Percentiles rank a stretch among this genome's conserved stretches.
These are phyloP conservation scores for Russula dissimulans DNA, from an alignment of 768 basidiomycete species.

Conservation along the genomic window DNA sequence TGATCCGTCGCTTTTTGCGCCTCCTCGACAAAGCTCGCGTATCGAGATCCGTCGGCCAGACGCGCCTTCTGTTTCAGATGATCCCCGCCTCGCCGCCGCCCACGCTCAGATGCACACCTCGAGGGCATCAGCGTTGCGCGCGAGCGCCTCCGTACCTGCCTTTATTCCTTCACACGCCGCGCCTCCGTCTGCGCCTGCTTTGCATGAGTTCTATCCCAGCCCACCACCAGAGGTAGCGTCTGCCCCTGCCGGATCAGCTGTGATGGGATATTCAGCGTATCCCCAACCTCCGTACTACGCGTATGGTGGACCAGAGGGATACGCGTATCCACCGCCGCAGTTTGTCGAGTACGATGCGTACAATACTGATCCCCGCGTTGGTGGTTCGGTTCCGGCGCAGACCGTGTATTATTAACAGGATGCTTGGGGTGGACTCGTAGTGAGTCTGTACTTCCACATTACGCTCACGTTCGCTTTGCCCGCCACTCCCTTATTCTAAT, in stretches of 20 bases:
- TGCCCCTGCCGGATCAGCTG: conserved; percentile 27
- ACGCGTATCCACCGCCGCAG: conserved; percentile 5
- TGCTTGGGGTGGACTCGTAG: not conserved
- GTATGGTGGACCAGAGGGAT: conserved; percentile 8
- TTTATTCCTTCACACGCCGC: conserved; percentile 7
- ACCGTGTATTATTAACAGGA: conserved; percentile 14
- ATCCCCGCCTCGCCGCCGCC: not conserved
- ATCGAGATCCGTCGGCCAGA: conserved; percentile 65
- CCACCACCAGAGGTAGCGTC: conserved; percentile 20
- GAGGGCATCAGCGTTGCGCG: conserved; percentile 35
- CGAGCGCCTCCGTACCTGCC: conserved; percentile 7
- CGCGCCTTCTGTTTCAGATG: conserved; percentile 18
- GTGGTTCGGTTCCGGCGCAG: not conserved
- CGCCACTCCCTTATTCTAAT: no score
- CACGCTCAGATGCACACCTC: not conserved
- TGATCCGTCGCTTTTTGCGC: conserved; percentile 62
- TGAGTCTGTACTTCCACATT: no score
- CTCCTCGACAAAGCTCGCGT: conserved; percentile 62
- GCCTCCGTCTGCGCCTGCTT: not conserved
- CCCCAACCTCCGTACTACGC: conserved; percentile 12
- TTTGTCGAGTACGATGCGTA: conserved; percentile 15
- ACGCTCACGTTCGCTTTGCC: not conserved
- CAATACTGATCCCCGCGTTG: conserved; percentile 1
- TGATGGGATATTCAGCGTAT: conserved; percentile 53
- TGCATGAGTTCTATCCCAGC: conserved; percentile 24